These are phyloP conservation scores for Oryza brachyantha DNA, from an alignment of 176 grass and related monocot species.

Conservation along the genomic window DNA sequence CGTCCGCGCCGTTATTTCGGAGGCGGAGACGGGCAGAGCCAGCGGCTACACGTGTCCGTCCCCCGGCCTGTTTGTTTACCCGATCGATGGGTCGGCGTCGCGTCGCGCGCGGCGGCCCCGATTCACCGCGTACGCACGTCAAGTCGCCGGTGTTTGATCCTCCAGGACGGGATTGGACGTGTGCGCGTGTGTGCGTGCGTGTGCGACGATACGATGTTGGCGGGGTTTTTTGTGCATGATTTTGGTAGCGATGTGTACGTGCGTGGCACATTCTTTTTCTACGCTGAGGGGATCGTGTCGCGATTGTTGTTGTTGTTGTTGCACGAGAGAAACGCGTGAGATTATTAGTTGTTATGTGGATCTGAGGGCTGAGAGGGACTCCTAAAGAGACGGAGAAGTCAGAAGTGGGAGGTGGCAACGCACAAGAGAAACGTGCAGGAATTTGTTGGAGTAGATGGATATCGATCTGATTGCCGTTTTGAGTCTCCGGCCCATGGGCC, in stretches of 20 bases:
- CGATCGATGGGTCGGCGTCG: conserved; percentile 25
- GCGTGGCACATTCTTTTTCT: not conserved
- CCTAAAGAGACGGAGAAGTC: not conserved
- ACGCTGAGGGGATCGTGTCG: not conserved
- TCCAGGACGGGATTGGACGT: too few relatives aligned
- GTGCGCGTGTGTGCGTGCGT: too few relatives aligned
- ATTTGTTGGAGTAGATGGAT: not conserved
- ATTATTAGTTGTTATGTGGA: not conserved
- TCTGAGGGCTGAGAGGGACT: not conserved
- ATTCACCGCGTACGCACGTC: not conserved
- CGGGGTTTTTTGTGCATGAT: not conserved
- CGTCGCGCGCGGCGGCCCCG: too few relatives aligned
- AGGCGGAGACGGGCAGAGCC: not conserved
- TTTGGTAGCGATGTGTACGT: not conserved
- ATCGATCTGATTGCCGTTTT: not conserved
- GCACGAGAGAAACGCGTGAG: not conserved
- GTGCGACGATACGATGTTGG: not conserved
- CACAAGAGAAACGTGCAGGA: not conserved
- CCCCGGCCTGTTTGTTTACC: too few relatives aligned
- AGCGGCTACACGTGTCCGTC: conserved; percentile 20
- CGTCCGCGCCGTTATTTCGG: conserved; percentile 2
- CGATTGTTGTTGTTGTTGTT: not conserved
- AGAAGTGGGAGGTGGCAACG: not conserved
- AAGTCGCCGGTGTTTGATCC: not conserved
- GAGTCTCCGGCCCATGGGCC: too few relatives aligned